Percentiles rank a stretch among this genome's conserved stretches.
These are phyloP conservation scores for Fusarium agapanthi DNA, from an alignment of 2,329 filamentous ascomycete genomes.

Conservation along the genomic window DNA sequence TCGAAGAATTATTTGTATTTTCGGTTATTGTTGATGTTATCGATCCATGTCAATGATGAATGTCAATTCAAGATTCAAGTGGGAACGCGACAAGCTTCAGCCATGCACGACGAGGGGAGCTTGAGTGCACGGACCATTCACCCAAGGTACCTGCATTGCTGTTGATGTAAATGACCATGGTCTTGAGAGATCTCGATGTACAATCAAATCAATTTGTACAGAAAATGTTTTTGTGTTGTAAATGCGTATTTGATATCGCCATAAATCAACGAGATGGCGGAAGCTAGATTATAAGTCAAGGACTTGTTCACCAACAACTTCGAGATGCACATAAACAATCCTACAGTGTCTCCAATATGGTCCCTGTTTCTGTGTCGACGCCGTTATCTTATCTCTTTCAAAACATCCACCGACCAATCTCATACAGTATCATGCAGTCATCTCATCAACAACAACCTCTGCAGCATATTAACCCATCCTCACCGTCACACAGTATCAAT, in stretches of 20 bases:
- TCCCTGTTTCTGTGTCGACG: neutral
- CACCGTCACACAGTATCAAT: neutral
- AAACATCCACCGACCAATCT: neutral
- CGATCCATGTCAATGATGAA: slow-evolving; percentile 33
- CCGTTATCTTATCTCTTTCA: neutral
- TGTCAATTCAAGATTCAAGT: slow-evolving; percentile 3
- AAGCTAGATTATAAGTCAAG: neutral
- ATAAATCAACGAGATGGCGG: neutral
- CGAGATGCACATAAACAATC: neutral
- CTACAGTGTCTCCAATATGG: too few relatives aligned
- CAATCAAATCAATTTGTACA: neutral
- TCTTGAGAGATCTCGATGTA: neutral
- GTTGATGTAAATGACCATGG: neutral
- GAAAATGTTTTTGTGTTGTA: accelerated
- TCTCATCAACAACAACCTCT: neutral
- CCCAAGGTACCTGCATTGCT: neutral
- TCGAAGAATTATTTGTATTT: neutral
- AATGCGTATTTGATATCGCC: neutral
- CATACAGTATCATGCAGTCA: neutral
- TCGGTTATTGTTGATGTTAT: slow-evolving; percentile 19
- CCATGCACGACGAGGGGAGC: slow-evolving; percentile 20
- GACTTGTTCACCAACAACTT: neutral
- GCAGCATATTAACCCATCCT: neutral
- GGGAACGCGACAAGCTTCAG: slow-evolving; percentile 26
- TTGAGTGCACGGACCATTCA: slow-evolving; percentile 17